Percentiles rank a stretch among this genome's conserved stretches.
Evolutionary conservation across 2,329 filamentous ascomycete genomes (phyloP).

Genomic region (Mollisia scopiformis): DNA sequence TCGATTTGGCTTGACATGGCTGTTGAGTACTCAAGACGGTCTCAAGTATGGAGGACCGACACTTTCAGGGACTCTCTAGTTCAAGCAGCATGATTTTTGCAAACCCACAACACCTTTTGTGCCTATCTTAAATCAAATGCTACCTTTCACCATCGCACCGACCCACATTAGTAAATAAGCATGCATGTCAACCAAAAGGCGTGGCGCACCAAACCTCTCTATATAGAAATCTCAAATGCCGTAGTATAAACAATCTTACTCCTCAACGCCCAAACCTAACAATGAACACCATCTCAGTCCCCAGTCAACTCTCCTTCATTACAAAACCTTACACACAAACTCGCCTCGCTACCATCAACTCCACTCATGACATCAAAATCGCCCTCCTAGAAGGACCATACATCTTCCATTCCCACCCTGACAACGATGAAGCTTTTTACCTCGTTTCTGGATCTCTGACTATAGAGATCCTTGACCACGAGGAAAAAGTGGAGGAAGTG

Average conservation of each 20-base stretch:
- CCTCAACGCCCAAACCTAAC: background rate
- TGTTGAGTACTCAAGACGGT: no score
- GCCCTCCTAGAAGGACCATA: slow-evolving; percentile 44
- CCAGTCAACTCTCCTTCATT: slow-evolving; percentile 33
- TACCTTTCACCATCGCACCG: no score
- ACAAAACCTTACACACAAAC: slow-evolving; percentile 37
- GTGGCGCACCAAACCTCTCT: background rate
- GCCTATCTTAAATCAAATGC: no score
- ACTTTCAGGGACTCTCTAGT: no score
- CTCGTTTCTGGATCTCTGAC: slow-evolving; percentile 40
- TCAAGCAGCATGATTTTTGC: no score
- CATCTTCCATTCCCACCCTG: slow-evolving; percentile 44
- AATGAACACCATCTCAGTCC: slow-evolving; percentile 25
- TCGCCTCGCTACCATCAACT: slow-evolving; percentile 39
- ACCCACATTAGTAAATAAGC: background rate
- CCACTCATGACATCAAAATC: slow-evolving; percentile 43
- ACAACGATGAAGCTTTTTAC: slow-evolving; percentile 47
- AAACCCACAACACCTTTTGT: no score
- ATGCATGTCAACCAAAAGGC: background rate
- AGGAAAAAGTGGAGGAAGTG: slow-evolving; percentile 33
- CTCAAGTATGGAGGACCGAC: no score
- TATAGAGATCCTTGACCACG: slow-evolving; percentile 34
- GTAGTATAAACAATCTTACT: no score
- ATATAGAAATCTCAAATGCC: no score
- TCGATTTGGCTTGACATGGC: no score